Conservation (phyloP, 345 rosid species). For the Microthlaspi erraticum region DNA sequence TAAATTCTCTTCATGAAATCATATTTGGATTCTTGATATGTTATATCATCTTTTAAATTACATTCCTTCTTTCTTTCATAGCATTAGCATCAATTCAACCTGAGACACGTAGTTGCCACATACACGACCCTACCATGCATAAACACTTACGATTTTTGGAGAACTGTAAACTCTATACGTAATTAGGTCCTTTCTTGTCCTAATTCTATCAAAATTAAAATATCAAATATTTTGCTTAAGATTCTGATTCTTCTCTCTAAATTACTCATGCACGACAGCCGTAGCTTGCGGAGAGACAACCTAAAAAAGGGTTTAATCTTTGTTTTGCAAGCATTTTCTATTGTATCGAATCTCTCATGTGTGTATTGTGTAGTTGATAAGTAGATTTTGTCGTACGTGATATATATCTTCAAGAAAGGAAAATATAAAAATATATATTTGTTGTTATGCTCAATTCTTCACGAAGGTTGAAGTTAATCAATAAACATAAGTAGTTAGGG, state of each 20-base stretch:
- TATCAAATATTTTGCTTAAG: constrained; percentile 7
- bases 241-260: constrained; percentile 5
- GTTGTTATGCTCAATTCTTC: not conserved
- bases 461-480: not conserved
- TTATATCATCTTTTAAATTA: constrained; percentile 25
- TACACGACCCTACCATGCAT: constrained; percentile 47
- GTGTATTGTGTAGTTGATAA: constrained; percentile 33
- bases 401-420: constrained; percentile 20
- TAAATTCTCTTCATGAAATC: constrained; percentile 21
- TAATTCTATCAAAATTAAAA: not conserved
- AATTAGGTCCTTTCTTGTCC: constrained; percentile 49
- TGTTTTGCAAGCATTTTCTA: constrained; percentile 17
- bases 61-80: constrained; percentile 23
- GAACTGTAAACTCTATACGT: constrained; percentile 71
- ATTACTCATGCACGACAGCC: constrained; percentile 33
- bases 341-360: constrained; percentile 29
- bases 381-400: constrained; percentile 42
- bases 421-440: not conserved
- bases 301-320: constrained; percentile 33
- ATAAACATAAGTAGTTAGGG: not conserved
- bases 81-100: constrained; percentile 61
- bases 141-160: constrained; percentile 59
- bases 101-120: constrained; percentile 52
- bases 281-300: constrained; percentile 30
- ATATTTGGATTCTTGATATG: constrained; percentile 33